Percentiles rank a stretch among this genome's conserved stretches.
Conservation (phyloP, 2,329 filamentous ascomycete genomes). For the Fusarium sp. region DNA sequence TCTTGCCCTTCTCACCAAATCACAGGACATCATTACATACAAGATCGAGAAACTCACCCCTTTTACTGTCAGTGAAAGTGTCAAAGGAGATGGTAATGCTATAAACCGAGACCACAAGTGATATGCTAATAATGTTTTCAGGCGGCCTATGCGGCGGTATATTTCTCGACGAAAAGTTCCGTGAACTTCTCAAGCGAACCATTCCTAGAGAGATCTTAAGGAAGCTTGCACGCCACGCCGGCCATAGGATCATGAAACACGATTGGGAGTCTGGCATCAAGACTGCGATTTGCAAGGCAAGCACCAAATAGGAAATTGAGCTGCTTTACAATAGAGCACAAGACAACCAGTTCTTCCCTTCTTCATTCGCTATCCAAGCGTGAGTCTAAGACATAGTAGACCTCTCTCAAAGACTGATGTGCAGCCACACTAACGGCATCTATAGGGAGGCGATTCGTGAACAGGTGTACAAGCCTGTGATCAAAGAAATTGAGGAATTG, state of each 20-base stretch:
- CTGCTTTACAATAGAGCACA: conserved; percentile 10
- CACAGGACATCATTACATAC: conserved; percentile 58
- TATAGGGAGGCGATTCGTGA: conserved; percentile 5
- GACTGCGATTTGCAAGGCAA: conserved; percentile 32
- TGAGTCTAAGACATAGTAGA: neutral
- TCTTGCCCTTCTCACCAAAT: neutral
- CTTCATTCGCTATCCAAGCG: conserved; percentile 21
- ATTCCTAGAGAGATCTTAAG: conserved; percentile 35
- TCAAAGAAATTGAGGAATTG: conserved; percentile 40
- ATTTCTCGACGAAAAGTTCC: conserved; percentile 57
- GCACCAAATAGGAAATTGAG: conserved; percentile 15
- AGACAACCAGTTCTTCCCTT: neutral
- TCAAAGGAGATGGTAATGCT: conserved; percentile 53
- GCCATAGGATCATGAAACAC: conserved; percentile 39
- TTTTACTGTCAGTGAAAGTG: conserved; percentile 52
- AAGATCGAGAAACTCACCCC: conserved; percentile 45
- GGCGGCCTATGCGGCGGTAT: conserved; percentile 57
- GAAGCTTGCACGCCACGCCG: conserved; percentile 1
- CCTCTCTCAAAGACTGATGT: neutral
- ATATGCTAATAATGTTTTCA: conserved; percentile 12
- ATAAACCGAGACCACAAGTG: neutral
- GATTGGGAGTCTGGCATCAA: conserved; percentile 52
- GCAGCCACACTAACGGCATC: neutral
- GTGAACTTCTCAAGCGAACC: conserved; percentile 42
- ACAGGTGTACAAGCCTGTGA: conserved; percentile 45